Conservation (phyloP, 352 stramenopile species). For the Phytophthora macrochlamydospora region DNA sequence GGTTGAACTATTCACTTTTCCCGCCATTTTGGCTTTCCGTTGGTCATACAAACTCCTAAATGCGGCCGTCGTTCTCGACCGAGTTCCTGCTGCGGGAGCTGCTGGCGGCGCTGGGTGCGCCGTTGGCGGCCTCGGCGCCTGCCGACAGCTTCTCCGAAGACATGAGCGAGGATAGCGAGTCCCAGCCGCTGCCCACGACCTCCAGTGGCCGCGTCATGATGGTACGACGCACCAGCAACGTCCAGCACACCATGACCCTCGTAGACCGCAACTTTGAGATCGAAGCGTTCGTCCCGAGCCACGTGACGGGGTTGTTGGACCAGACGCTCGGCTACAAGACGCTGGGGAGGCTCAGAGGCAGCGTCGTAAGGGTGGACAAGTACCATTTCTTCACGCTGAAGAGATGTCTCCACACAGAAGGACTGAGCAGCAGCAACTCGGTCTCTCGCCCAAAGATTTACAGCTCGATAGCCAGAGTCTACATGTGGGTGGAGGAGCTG, state of each 20-base stretch:
- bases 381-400: constrained; percentile 63
- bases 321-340: constrained; percentile 35
- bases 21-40: not conserved
- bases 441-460: constrained; percentile 19
- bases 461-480: constrained; percentile 23
- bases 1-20: not conserved
- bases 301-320: constrained; percentile 24
- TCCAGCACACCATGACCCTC: constrained; percentile 46
- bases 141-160: constrained; percentile 44
- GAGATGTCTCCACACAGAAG: constrained; percentile 33
- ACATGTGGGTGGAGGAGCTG: constrained; percentile 51
- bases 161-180: constrained; percentile 66
- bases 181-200: constrained; percentile 8
- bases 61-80: constrained; percentile 35
- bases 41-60: not conserved
- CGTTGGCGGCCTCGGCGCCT: not conserved
- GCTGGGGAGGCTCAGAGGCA: constrained; percentile 51
- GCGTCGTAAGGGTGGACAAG: constrained; percentile 56
- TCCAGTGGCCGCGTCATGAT: constrained; percentile 53
- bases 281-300: constrained; percentile 52
- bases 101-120: constrained; percentile 47
- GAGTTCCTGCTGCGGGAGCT: constrained; percentile 67
- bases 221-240: constrained; percentile 48
- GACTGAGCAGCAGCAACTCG: constrained; percentile 17
- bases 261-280: constrained; percentile 55